phyloP scores from a whole-genome alignment of 2,329 filamentous ascomycete genomes.

The Monilinia fructicola region DNA sequence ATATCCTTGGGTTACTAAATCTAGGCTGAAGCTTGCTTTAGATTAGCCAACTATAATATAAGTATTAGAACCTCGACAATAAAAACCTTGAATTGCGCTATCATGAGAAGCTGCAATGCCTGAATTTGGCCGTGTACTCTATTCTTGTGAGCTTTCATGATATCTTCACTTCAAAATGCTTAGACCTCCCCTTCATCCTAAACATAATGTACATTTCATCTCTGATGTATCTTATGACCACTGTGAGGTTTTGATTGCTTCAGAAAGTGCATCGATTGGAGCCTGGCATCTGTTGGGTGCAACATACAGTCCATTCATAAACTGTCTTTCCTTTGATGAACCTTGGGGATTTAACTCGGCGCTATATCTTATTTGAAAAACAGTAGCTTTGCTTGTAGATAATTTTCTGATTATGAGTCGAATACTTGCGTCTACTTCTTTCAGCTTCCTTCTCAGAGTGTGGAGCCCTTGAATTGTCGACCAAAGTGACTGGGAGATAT shows the following conservation, averaged over 20 bases:
- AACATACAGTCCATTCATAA: constrained; percentile 39
- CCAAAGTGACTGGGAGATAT: constrained; percentile 21
- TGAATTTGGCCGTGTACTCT: constrained; percentile 24
- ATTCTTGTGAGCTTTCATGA: constrained; percentile 25
- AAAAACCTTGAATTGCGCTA: constrained; percentile 22
- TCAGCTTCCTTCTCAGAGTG: constrained; percentile 24
- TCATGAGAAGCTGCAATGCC: constrained; percentile 26
- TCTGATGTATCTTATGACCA: neutral
- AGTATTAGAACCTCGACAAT: neutral
- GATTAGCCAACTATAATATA: neutral
- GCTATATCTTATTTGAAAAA: constrained; percentile 26
- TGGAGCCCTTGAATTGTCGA: constrained; percentile 24
- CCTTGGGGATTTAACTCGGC: constrained; percentile 25
- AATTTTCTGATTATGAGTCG: constrained; percentile 22
- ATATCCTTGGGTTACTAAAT: constrained; percentile 18
- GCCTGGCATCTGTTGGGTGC: constrained; percentile 42
- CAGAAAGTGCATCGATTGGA: constrained; percentile 42
- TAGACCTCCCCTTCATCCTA: constrained; percentile 7
- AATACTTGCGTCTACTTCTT: constrained; percentile 25
- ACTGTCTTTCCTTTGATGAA: constrained; percentile 35
- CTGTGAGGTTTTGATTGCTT: constrained; percentile 36
- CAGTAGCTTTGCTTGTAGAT: constrained; percentile 25
- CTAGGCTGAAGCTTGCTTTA: neutral
- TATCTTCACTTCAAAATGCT: constrained; percentile 23
- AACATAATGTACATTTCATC: neutral